phyloP scores from a whole-genome alignment of 225 moss, liverwort and hornwort species.

The Bryum argenteum region DNA sequence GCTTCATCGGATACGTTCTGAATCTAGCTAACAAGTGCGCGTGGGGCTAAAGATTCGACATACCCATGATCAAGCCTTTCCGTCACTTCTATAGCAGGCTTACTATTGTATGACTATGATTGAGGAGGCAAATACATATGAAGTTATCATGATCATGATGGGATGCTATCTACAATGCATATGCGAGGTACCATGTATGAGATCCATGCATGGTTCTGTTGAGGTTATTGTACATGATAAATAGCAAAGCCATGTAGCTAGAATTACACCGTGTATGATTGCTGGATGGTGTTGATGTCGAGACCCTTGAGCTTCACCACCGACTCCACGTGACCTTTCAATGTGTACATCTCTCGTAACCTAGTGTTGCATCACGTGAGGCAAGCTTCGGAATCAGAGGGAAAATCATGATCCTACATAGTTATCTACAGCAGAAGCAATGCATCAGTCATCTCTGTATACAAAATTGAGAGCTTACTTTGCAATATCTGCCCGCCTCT shows the following conservation, averaged over 20 bases:
- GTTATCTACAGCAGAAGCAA: too few relatives aligned
- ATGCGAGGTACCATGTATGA: too few relatives aligned
- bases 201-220: conserved; percentile 8
- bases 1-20: not conserved
- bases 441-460: not conserved
- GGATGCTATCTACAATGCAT: not conserved
- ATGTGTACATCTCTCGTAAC: conserved; percentile 65
- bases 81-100: not conserved
- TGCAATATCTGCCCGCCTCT: conserved; percentile 48
- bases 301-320: conserved; percentile 50
- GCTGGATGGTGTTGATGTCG: conserved; percentile 38
- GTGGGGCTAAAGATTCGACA: conserved; percentile 9
- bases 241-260: not conserved
- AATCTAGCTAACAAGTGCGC: not conserved
- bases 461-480: conserved; percentile 14
- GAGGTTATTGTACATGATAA: not conserved
- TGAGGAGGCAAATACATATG: not conserved
- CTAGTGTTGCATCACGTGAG: conserved; percentile 29
- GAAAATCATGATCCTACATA: not conserved
- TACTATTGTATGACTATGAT: not conserved
- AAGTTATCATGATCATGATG: not conserved
- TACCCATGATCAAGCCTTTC: not conserved
- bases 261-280: conserved; percentile 38
- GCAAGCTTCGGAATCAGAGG: not conserved
- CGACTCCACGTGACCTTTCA: conserved; percentile 75